phyloP scores from a whole-genome alignment of 2,329 filamentous ascomycete genomes.

The Sclerotinia subarctica region DNA sequence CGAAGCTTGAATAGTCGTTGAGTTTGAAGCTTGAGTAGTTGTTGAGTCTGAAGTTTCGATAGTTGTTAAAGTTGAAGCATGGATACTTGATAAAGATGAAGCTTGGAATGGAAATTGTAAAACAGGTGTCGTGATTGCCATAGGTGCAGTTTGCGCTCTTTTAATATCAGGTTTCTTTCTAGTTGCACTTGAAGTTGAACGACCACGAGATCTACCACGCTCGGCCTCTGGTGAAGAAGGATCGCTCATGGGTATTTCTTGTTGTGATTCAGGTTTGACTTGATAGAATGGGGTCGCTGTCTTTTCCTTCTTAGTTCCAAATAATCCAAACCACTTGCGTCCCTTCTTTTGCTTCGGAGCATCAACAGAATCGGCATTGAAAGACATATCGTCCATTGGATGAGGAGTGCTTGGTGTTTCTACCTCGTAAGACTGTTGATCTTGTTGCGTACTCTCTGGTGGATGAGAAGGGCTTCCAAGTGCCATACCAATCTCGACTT shows the following conservation, averaged over 20 bases:
- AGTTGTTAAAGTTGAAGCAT: not conserved
- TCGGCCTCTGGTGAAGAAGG: slow-evolving; percentile 20
- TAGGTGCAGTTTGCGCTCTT: slow-evolving; percentile 34
- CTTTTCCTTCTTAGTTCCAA: slow-evolving; percentile 44
- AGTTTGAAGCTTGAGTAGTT: not conserved
- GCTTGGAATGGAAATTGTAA: slow-evolving; percentile 21
- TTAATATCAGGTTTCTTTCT: slow-evolving; percentile 32
- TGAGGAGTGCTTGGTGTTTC: slow-evolving; percentile 30
- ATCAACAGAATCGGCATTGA: slow-evolving; percentile 17
- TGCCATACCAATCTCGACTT: slow-evolving; percentile 63
- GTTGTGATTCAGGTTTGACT: slow-evolving; percentile 30
- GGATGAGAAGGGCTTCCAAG: slow-evolving; percentile 63
- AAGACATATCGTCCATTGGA: slow-evolving; percentile 26
- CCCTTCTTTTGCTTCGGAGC: slow-evolving; percentile 46
- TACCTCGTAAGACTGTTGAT: slow-evolving; percentile 18
- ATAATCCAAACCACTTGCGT: slow-evolving; percentile 57
- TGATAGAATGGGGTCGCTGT: slow-evolving; percentile 35
- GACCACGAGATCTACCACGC: slow-evolving; percentile 24
- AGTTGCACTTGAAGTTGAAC: slow-evolving; percentile 31
- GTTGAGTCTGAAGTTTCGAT: slow-evolving; percentile 1
- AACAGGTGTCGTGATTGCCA: slow-evolving; percentile 30
- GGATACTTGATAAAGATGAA: slow-evolving; percentile 8
- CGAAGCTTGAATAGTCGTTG: not conserved
- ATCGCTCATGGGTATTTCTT: slow-evolving; percentile 17
- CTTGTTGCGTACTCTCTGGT: slow-evolving; percentile 29